Percentiles rank a stretch among this genome's conserved stretches.
Evolutionary conservation across 306 rosid species (phyloP).

Genomic region (Inga leiocalycina): DNA sequence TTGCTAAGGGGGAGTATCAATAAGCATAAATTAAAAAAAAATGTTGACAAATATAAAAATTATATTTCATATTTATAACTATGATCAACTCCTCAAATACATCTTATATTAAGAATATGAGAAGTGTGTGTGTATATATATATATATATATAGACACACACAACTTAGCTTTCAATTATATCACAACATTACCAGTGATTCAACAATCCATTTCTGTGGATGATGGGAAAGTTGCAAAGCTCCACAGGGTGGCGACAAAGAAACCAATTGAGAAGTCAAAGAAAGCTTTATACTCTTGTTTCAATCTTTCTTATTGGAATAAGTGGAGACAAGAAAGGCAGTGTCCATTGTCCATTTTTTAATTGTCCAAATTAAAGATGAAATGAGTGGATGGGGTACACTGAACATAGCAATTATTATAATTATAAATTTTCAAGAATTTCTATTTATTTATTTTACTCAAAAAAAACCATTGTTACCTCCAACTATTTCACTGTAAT

Average conservation of each 20-base stretch:
- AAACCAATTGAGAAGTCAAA: not conserved
- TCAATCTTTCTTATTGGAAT: slow-evolving; percentile 19
- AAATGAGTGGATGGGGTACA: slow-evolving; percentile 16
- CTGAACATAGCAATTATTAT: not conserved
- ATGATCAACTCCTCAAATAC: too few relatives aligned
- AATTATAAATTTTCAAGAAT: not conserved
- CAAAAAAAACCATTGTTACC: too few relatives aligned
- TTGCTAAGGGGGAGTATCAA: too few relatives aligned
- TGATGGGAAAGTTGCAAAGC: not conserved
- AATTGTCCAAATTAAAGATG: slow-evolving; percentile 12
- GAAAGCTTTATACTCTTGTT: not conserved
- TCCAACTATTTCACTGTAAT: too few relatives aligned
- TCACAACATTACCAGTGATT: not conserved
- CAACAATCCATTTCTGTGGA: not conserved
- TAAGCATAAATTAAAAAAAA: too few relatives aligned
- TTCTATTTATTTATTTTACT: not conserved
- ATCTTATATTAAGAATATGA: too few relatives aligned
- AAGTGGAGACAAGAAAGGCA: slow-evolving; percentile 27
- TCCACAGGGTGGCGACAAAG: not conserved
- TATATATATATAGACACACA: too few relatives aligned
- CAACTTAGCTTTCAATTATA: not conserved
- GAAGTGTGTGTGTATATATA: too few relatives aligned
- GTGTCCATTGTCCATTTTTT: slow-evolving; percentile 20
- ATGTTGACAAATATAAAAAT: too few relatives aligned
- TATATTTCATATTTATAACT: too few relatives aligned